A percentile compares a stretch with the other conserved stretches of the same genome.
These are phyloP conservation scores for Neospermospora avenae DNA, from an alignment of 2,329 filamentous ascomycete genomes.

Conservation along the genomic window DNA sequence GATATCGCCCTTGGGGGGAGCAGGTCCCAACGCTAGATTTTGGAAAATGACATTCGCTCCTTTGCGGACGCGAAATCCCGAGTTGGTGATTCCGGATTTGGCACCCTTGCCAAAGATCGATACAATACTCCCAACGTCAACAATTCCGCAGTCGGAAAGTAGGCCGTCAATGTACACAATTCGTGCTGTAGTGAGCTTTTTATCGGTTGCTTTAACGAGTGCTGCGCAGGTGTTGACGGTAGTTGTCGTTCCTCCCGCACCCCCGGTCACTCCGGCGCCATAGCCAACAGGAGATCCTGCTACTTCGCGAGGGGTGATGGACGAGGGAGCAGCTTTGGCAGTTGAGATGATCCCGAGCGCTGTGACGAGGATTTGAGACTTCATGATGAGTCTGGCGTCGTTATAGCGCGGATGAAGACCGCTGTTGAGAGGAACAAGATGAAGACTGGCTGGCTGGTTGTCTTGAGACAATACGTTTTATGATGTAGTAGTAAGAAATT, in stretches of 20 bases:
- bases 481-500: too few relatives aligned
- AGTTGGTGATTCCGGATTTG: constrained; percentile 38
- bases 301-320: neutral
- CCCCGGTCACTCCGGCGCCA: constrained; percentile 7
- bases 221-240: constrained; percentile 4
- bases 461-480: neutral
- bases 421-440: neutral
- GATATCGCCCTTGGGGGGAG: constrained; percentile 45
- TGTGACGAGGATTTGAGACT: constrained; percentile 3
- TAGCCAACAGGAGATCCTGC: constrained; percentile 5
- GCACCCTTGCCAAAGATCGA: constrained; percentile 43
- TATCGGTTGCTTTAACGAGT: constrained; percentile 1
- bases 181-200: constrained; percentile 12
- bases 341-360: neutral
- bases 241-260: neutral
- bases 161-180: constrained; percentile 42
- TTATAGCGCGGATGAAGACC: neutral
- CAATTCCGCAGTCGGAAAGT: constrained; percentile 36
- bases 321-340: neutral
- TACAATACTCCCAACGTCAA: constrained; percentile 42
- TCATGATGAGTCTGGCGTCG: constrained; percentile 1
- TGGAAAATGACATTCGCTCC: constrained; percentile 50
- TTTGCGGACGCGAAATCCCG: constrained; percentile 44
- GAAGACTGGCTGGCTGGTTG: constrained; percentile 1
- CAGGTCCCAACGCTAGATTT: constrained; percentile 47